Conservation (phyloP, 768 basidiomycete species). For the Pleurotus salmoneostramineus region DNA sequence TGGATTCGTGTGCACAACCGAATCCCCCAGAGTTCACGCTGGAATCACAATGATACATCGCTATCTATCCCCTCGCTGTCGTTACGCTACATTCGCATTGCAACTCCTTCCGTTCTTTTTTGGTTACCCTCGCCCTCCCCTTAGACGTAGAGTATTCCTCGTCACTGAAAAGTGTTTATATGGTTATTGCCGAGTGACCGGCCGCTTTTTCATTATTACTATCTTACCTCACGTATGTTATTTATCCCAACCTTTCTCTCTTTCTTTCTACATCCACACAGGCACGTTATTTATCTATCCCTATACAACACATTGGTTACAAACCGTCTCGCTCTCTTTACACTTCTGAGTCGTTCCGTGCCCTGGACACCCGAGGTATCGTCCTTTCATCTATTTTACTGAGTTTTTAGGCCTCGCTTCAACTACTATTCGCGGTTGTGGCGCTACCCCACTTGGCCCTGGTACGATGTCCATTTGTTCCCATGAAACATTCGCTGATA, state of each 20-base stretch:
- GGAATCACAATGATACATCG: neutral
- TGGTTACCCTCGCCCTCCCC: neutral
- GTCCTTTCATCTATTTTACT: neutral
- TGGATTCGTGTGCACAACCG: neutral
- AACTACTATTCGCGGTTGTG: neutral
- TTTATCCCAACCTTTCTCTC: neutral
- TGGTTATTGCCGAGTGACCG: conserved; percentile 1
- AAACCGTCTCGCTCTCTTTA: no score
- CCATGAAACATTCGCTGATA: neutral
- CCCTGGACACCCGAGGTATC: neutral
- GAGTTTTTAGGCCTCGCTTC: neutral
- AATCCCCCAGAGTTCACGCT: neutral
- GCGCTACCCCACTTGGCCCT: neutral
- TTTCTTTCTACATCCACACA: neutral
- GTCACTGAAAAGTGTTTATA: neutral
- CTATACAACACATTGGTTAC: no score
- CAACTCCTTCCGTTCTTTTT: neutral
- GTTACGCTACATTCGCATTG: neutral
- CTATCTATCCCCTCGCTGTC: neutral
- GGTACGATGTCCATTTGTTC: neutral
- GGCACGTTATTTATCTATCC: neutral
- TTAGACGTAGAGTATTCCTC: conserved; percentile 3
- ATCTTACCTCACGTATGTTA: conserved; percentile 5
- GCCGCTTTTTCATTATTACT: neutral
- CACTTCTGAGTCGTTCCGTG: no score